Percentiles rank a stretch among this genome's conserved stretches.
Conservation (phyloP, 208 protist genomes). For the Trypanosomatidae sp. region DNA sequence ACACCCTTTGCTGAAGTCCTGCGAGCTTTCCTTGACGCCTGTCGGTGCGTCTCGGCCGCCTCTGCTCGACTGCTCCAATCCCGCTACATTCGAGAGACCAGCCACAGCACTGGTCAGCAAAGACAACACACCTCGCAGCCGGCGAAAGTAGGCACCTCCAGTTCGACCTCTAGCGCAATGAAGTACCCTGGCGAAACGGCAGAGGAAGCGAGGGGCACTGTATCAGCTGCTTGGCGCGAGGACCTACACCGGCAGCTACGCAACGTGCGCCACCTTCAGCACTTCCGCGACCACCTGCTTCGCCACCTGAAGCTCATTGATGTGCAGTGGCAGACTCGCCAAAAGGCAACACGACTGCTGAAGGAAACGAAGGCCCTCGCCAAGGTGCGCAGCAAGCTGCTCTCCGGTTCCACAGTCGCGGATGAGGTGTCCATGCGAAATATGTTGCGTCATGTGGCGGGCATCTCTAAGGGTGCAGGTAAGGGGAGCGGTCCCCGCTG, state of each 20-base stretch:
- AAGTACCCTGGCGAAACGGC: neutral
- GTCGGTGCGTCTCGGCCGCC: constrained; percentile 18
- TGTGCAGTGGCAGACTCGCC: constrained; percentile 39
- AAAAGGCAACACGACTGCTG: constrained; percentile 37
- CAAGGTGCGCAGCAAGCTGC: constrained; percentile 25
- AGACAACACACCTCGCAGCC: neutral
- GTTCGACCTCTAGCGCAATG: neutral
- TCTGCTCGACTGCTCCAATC: neutral
- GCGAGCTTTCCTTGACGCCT: constrained; percentile 42
- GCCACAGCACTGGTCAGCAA: neutral
- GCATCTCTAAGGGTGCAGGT: neutral
- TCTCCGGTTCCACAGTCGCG: neutral
- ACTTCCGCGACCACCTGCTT: constrained; percentile 54
- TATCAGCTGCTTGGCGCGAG: constrained; percentile 4
- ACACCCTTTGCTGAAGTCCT: constrained; percentile 27
- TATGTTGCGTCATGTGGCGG: neutral
- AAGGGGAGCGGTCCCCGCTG: neutral
- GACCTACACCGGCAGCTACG: constrained; percentile 38
- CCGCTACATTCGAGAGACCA: constrained; percentile 1
- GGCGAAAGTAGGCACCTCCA: neutral
- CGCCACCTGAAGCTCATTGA: constrained; percentile 51
- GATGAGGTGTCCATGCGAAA: constrained; percentile 2
- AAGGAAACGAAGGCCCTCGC: constrained; percentile 50
- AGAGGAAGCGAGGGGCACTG: neutral
- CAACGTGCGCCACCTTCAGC: constrained; percentile 58